phyloP scores from a whole-genome alignment of 148 eudicot genomes.

The Rhododendron mucronatum region DNA sequence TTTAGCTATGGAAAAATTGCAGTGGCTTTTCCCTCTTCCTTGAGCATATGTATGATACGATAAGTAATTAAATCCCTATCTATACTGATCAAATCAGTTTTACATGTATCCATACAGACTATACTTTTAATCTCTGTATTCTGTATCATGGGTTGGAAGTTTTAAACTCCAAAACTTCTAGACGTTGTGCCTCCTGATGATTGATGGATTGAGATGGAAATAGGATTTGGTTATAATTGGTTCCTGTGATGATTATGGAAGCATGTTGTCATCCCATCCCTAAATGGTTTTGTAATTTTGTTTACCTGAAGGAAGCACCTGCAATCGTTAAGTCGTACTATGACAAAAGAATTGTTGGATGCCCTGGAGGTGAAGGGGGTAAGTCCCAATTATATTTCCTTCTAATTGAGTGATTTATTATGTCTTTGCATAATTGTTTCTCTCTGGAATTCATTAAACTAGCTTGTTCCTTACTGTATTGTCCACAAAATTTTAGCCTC shows the following conservation, averaged over 20 bases:
- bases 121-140: neutral
- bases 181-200: neutral
- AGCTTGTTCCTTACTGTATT: neutral
- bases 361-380: constrained; percentile 96
- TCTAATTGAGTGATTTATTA: neutral
- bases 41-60: neutral
- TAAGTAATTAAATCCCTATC: neutral
- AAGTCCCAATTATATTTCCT: constrained; percentile 11
- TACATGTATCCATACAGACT: neutral
- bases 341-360: constrained; percentile 80
- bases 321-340: constrained; percentile 64
- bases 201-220: neutral
- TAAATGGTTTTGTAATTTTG: neutral
- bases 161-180: neutral
- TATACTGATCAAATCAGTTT: neutral
- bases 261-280: constrained; percentile 1
- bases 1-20: neutral
- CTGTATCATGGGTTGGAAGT: neutral
- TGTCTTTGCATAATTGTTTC: constrained; percentile 7
- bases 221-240: neutral
- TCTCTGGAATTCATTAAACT: neutral
- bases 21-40: neutral
- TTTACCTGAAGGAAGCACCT: constrained; percentile 60
- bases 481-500: neutral
- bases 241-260: constrained; percentile 4